A percentile compares a stretch with the other conserved stretches of the same genome.
These are phyloP conservation scores for Aotearoamyces nothofagi DNA, from an alignment of 2,329 filamentous ascomycete species.

Conservation along the genomic window DNA sequence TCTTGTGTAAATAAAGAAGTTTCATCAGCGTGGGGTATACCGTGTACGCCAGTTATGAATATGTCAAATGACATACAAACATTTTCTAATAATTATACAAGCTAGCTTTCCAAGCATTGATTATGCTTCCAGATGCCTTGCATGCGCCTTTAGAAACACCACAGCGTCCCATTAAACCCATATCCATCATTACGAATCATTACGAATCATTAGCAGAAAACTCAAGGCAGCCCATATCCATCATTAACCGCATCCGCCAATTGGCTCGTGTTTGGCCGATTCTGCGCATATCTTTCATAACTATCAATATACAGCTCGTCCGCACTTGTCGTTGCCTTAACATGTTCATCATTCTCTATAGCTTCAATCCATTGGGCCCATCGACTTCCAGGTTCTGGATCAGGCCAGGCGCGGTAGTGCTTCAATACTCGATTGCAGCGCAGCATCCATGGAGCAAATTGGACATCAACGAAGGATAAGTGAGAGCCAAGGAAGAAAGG, in stretches of 20 bases:
- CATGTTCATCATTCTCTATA: conserved; percentile 21
- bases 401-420: conserved; percentile 23
- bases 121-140: too few species aligned
- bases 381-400: conserved; percentile 19
- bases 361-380: conserved; percentile 23
- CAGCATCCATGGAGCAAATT: conserved; percentile 25
- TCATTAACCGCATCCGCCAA: conserved; percentile 44
- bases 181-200: neutral
- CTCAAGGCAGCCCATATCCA: conserved; percentile 34
- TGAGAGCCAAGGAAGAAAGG: conserved; percentile 21
- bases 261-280: conserved; percentile 40
- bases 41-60: too few species aligned
- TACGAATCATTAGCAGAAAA: neutral
- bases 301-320: conserved; percentile 49
- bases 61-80: too few species aligned
- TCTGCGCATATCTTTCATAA: conserved; percentile 53
- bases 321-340: conserved; percentile 22
- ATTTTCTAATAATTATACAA: too few species aligned
- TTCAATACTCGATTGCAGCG: conserved; percentile 22
- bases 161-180: neutral
- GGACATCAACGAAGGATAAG: conserved; percentile 23
- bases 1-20: too few species aligned
- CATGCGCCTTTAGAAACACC: neutral
- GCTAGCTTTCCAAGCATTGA: too few species aligned
- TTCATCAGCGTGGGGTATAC: too few species aligned